Evolutionary conservation across 2,329 filamentous ascomycete genomes (phyloP).

Genomic region (Monilinia fructigena): DNA sequence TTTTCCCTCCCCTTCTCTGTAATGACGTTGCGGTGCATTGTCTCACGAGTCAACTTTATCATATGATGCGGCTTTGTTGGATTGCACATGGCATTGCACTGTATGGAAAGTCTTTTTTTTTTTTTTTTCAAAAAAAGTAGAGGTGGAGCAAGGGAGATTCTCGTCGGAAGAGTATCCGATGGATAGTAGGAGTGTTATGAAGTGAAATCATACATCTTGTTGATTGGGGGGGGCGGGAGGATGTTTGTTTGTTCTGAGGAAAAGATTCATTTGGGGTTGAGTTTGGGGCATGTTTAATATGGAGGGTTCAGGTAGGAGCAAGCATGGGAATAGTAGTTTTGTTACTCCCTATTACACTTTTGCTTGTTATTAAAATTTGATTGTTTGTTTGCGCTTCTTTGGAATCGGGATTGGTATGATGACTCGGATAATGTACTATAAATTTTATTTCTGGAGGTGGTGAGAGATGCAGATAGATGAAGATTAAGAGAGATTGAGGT

Average conservation of each 20-base stretch:
- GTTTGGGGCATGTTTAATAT: background rate
- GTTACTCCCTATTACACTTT: background rate
- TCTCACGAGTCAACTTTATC: constrained; percentile 16
- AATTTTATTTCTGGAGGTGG: background rate
- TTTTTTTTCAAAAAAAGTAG: background rate
- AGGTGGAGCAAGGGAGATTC: background rate
- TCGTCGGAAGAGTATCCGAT: constrained; percentile 6
- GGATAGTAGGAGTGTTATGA: background rate
- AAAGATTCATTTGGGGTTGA: background rate
- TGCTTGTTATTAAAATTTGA: background rate
- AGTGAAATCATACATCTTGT: background rate
- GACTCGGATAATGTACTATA: constrained; percentile 13
- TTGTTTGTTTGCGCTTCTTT: background rate
- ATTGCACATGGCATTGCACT: constrained; percentile 7
- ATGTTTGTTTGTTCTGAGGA: background rate
- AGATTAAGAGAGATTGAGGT: background rate
- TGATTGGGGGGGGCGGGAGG: background rate
- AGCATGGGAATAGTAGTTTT: background rate
- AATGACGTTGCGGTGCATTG: constrained; percentile 2
- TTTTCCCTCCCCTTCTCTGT: background rate
- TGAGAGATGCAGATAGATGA: background rate
- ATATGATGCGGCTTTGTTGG: constrained; percentile 16
- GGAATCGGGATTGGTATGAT: background rate
- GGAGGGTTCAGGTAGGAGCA: background rate
- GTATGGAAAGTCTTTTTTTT: background rate